Conservation (phyloP, 2,329 filamentous ascomycete species). For the Ceratocystis variospora region DNA sequence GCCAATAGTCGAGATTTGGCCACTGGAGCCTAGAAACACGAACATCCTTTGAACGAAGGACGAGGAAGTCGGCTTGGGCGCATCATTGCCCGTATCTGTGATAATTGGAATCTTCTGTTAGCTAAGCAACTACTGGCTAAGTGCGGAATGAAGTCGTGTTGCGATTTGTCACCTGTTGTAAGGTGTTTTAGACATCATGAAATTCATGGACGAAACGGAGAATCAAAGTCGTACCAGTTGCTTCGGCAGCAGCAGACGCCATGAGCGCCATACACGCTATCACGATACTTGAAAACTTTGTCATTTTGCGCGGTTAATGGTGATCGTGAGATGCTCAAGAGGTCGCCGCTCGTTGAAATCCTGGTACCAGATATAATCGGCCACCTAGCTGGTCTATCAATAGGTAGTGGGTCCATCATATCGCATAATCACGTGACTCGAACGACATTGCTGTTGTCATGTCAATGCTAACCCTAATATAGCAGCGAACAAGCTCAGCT, state of each 20-base stretch:
- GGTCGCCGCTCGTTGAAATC: constrained; percentile 2
- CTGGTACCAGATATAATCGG: constrained; percentile 5
- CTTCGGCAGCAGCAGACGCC: constrained; percentile 16
- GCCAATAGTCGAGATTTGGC: constrained; percentile 33
- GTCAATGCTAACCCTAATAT: background rate
- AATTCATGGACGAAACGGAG: background rate
- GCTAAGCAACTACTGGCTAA: background rate
- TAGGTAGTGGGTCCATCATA: background rate
- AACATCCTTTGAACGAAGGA: constrained; percentile 12
- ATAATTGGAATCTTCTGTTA: background rate
- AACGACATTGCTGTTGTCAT: background rate
- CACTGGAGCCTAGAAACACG: constrained; percentile 13
- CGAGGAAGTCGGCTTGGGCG: constrained; percentile 10
- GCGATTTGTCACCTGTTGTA: background rate
- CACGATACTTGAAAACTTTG: constrained; percentile 17
- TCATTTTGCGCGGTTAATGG: constrained; percentile 12
- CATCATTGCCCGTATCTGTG: background rate
- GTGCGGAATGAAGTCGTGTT: background rate
- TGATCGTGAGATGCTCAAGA: background rate
- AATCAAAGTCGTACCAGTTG: constrained; percentile 9
- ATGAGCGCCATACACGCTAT: constrained; percentile 14
- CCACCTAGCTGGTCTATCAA: constrained; percentile 13
- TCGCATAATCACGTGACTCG: background rate
- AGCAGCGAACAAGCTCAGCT: background rate
- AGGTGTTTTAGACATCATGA: background rate